Evolutionary conservation across 768 basidiomycete genomes (phyloP).

Genomic region (Cystobasidium tubakii): DNA sequence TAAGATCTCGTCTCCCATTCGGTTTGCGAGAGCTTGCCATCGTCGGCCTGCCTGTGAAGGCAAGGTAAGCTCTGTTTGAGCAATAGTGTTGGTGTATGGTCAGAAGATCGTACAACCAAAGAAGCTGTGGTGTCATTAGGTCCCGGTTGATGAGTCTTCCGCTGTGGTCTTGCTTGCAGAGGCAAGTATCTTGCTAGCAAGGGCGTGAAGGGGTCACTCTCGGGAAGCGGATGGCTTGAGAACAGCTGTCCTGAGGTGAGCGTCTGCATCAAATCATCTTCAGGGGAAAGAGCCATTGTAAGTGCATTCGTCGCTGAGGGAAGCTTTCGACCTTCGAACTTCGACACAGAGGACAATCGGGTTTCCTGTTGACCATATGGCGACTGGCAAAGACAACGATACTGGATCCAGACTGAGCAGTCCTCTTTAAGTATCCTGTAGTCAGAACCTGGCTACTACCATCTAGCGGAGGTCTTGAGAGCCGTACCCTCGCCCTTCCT

Average conservation of each 20-base stretch:
- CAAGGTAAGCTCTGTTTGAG: background rate
- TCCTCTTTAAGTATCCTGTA: too few species aligned
- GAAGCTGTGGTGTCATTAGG: background rate
- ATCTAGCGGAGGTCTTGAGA: too few species aligned
- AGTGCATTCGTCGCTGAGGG: background rate
- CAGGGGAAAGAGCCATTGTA: background rate
- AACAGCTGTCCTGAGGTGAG: slow-evolving; percentile 7
- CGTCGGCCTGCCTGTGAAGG: background rate
- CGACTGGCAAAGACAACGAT: too few species aligned
- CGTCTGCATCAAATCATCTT: background rate
- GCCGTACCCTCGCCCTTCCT: too few species aligned
- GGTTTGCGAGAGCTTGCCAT: slow-evolving; percentile 26
- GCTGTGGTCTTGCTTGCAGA: slow-evolving; percentile 3
- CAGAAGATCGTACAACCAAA: background rate
- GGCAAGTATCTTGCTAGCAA: slow-evolving; percentile 6
- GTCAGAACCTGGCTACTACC: too few species aligned
- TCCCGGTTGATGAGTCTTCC: background rate
- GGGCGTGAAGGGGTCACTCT: slow-evolving; percentile 3
- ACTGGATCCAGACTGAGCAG: too few species aligned
- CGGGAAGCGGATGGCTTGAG: slow-evolving; percentile 14
- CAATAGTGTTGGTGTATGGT: background rate
- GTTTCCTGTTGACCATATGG: too few species aligned
- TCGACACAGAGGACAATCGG: too few species aligned
- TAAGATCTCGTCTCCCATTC: background rate
- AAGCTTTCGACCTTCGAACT: background rate